Conservation (phyloP, 495 filamentous ascomycete species). For the Xylaria acuta region DNA sequence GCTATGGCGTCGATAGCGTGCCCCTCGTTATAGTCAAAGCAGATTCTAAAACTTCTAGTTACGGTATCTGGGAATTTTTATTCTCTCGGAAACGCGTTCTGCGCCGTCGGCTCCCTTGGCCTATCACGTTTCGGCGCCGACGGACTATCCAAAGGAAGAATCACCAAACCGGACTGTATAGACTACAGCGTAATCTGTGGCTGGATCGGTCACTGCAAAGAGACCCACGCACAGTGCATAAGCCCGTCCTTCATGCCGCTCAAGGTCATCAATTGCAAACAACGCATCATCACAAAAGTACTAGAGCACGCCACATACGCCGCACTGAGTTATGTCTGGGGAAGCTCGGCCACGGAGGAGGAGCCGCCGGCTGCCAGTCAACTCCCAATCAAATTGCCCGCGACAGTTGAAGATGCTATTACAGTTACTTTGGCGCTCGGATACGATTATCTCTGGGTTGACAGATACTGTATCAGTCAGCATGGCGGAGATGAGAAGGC, state of each 20-base stretch:
- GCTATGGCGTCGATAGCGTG: neutral
- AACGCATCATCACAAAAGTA: neutral
- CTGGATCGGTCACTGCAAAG: neutral
- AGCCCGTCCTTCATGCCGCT: neutral
- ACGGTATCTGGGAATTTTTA: neutral
- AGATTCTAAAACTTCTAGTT: neutral
- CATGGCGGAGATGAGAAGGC: slow-evolving; percentile 25
- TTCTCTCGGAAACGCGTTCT: neutral
- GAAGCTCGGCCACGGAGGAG: neutral
- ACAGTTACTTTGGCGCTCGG: slow-evolving; percentile 24
- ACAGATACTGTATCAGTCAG: slow-evolving; percentile 37
- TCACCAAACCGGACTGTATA: neutral
- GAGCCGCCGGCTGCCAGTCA: neutral
- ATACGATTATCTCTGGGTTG: slow-evolving; percentile 40
- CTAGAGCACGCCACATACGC: neutral
- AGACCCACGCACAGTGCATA: neutral
- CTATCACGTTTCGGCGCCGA: neutral
- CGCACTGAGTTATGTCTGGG: neutral
- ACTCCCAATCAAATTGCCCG: neutral
- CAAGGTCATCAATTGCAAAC: neutral
- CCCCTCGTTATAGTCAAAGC: neutral
- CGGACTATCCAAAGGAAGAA: neutral
- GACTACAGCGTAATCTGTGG: neutral
- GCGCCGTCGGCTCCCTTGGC: neutral
- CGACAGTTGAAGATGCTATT: neutral